Base-by-base conservation (phyloP, 306 rosid species). In the Lotus japonicus region DNA sequence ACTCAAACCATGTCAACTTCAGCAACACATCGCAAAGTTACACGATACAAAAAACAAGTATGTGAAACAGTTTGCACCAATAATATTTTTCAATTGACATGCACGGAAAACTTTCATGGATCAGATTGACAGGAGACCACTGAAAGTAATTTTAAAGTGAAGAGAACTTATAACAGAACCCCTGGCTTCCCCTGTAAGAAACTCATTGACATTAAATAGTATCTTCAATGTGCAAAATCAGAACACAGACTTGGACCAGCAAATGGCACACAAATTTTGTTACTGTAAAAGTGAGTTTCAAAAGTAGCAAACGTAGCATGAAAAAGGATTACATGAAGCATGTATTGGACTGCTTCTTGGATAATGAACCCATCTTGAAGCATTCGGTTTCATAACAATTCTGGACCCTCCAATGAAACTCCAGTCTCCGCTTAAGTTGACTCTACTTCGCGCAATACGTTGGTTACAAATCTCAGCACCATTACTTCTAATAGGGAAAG, bases 401-500 rank as follows among this genome's bases (percentile, higher is more conserved):
- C 59, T 88, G 72, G 92, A 86, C 66, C 98, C 98, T 77, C 89
- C 84, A 35, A 71, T 53, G 85, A 90, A 94, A 84, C 92, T 86
- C 98, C 97, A 88, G 74, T 84, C 80, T 54, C 78, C 66, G 0
- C 18, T 60, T 49, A 48, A 57, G 72, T 67, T 56, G 71, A 66
- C 67, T 58, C 81, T 68, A 39, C 52, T 50, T 38, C 69, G 53
- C 45, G 62, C 45, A 70, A 53, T 61, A 66, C 4, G 68, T 52
- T n/a, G 71, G 64, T 77, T 68, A 73, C 74, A 79, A 70, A 71
- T 72, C 52, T 76, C 78, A n/a, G 84, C 70, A 63, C 41, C 79
- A 61, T 72, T 58, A 73, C 77, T 83, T 85, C 64, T 55, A 63
- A 75, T 46, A 54, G 82, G 64, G 52, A 82, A 59, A 53, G 73